Evolutionary conservation across 2,329 filamentous ascomycete genomes (phyloP), one percentile per base, ranked within the genome.

Genomic region (Clarireedia hainanense): DNA sequence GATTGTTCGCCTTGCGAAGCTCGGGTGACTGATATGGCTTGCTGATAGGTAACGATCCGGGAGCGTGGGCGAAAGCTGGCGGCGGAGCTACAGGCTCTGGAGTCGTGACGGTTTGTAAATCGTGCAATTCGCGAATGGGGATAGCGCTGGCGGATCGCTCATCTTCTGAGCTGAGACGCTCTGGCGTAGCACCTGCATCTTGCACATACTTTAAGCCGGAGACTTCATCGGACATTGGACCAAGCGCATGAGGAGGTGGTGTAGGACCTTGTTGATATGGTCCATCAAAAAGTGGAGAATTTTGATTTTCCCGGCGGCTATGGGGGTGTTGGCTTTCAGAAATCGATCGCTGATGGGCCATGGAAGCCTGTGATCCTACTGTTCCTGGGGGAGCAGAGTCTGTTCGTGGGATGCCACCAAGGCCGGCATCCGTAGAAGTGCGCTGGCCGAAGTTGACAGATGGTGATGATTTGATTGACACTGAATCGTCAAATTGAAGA

Each of bases 31-130:
- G 83, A 63, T 88, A 83, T 0, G 88, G 88, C 59, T 82, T 82
- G 57, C 80, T 83, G 1, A 77, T 75, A 5, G 91, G 91, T 49
- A 82, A 80, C 51, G 86, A 80, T 58, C 86, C 83, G 12, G 91
- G 82, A 39, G 80, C 78, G 70, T 96, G 89, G 48, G 83, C 80
- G 69, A 96, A 92, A 10, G 83, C 83, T 3, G 92, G 92, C 1
- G 92, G 91, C 5, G 78, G 75, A 5, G 81, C 81, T 20, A 96
- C 90, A 6, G 89, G 89, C 62, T 88, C 86, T 1, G 88, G 89
- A 6, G 55, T 57, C 6, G 59, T 63, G 5, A 87, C 83, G 36
- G 79, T 76, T 68, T 83, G 77, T 69, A 84, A 76, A 17, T 75
- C 76, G 43, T 79, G 76, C 39, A 85, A 69, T 54, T 81, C 77